Evolutionary conservation across 2,329 filamentous ascomycete genomes (phyloP), one percentile per base, ranked within the genome.

Genomic region (Aureobasidium subglaciale): DNA sequence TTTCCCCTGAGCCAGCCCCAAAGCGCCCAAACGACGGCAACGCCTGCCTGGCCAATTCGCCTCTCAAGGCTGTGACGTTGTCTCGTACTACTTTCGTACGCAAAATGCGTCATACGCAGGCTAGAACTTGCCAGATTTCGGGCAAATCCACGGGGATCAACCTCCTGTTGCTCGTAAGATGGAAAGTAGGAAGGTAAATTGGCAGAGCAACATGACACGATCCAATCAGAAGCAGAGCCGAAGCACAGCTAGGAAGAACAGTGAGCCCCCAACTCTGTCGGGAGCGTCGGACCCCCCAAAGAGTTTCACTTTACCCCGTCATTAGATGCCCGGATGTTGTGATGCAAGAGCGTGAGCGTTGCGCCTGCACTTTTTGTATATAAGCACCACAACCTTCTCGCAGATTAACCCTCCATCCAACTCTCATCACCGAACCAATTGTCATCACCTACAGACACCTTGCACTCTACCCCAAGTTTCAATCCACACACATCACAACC

Each of bases 111-210:
- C 48, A 52, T 52, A 9, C 15, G 22, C 11, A 30, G 48, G 24
- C 48, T 10, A 52, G 34, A 52, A 40, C 48, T 25, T 52, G 48
- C 48, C 25, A 37, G 34, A 52, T 22, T 5, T 11, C 27, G 48
- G 18, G n/a, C 8, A 18, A 15, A 25, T 29, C 22, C 18, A 22
- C 35, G 48, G 11, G 15, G 48, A 52, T 52, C 48, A 52, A 25
- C 35, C 48, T 52, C 46, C 46, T 50, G 18, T 40, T 40, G 34
- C 16, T 50, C 24, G 48, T 52, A 52, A 49, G 15, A 49, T 49
- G 48, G 35, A 52, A 52, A 52, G 48, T 32, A 52, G 16, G 32
- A 37, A 37, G 46, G 46, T 20, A 48, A 48, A 34, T 35, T 48
- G 29, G 46, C 46, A 27, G 24, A 10, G 29, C 34, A 50, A 32